Percentiles rank a stretch among this genome's conserved stretches.
phyloP scores from a whole-genome alignment of 345 rosid genomes.

The Tarenaya hassleriana region DNA sequence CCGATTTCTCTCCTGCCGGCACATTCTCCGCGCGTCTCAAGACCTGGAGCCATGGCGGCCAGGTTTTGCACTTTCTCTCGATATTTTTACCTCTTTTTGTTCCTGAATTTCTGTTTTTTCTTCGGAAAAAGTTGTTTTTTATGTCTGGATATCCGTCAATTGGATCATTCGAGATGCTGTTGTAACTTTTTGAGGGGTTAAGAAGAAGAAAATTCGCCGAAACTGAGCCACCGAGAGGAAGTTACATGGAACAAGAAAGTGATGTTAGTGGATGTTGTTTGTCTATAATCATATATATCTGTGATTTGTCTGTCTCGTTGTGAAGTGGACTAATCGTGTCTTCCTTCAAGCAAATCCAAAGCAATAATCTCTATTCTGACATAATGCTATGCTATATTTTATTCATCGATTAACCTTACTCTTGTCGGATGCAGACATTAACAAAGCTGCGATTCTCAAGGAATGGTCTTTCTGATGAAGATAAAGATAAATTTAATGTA shows the following conservation, averaged over 20 bases:
- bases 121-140: too few species aligned
- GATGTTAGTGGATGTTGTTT: too few species aligned
- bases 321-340: too few species aligned
- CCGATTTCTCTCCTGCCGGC: slow-evolving; percentile 74
- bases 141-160: background rate
- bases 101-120: too few species aligned
- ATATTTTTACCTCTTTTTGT: background rate
- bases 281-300: too few species aligned
- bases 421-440: slow-evolving; percentile 49
- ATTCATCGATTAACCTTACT: slow-evolving; percentile 3
- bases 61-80: slow-evolving; percentile 34
- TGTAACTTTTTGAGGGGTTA: too few species aligned
- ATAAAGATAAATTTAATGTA: slow-evolving; percentile 69
- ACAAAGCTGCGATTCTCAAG: slow-evolving; percentile 87
- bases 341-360: too few species aligned
- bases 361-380: too few species aligned
- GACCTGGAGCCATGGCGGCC: slow-evolving; percentile 74
- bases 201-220: too few species aligned
- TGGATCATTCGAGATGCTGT: slow-evolving; percentile 1
- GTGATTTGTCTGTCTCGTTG: too few species aligned
- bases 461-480: slow-evolving; percentile 49
- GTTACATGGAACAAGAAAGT: too few species aligned
- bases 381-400: background rate
- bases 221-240: too few species aligned
- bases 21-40: slow-evolving; percentile 92